Conservation (phyloP, 1,139 yeast species). For the Lodderomyces elongisporus region DNA sequence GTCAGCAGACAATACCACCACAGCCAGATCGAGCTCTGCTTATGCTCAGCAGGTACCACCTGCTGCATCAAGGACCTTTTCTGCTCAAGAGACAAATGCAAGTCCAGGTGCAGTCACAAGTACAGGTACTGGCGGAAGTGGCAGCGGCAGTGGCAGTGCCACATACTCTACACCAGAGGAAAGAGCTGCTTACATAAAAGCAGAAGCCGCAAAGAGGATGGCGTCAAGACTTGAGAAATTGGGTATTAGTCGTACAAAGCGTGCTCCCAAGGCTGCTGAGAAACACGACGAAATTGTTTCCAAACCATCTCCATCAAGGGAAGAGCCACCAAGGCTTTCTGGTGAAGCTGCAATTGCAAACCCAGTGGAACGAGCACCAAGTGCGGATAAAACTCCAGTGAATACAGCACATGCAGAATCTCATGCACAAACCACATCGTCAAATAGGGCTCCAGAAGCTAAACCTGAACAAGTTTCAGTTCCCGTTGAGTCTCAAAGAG, state of each 20-base stretch:
- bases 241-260: constrained; percentile 43
- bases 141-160: constrained; percentile 2
- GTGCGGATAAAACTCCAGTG: too few species aligned
- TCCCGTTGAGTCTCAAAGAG: too few species aligned
- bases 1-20: too few species aligned
- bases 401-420: too few species aligned
- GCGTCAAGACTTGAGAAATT: constrained; percentile 82
- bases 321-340: constrained; percentile 1
- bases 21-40: too few species aligned
- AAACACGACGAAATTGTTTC: neutral
- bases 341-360: too few species aligned
- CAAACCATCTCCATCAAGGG: too few species aligned
- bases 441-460: too few species aligned
- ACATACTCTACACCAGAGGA: constrained; percentile 49
- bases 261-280: constrained; percentile 2
- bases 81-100: neutral
- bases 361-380: too few species aligned
- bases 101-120: constrained; percentile 1
- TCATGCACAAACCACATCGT: too few species aligned
- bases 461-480: too few species aligned
- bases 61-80: neutral
- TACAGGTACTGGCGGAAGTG: neutral
- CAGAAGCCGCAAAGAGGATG: constrained; percentile 88
- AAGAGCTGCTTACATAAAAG: constrained; percentile 78
- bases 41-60: too few species aligned